These are phyloP conservation scores for Talaromyces marneffei DNA, from an alignment of 2,329 filamentous ascomycete species.

Conservation along the genomic window DNA sequence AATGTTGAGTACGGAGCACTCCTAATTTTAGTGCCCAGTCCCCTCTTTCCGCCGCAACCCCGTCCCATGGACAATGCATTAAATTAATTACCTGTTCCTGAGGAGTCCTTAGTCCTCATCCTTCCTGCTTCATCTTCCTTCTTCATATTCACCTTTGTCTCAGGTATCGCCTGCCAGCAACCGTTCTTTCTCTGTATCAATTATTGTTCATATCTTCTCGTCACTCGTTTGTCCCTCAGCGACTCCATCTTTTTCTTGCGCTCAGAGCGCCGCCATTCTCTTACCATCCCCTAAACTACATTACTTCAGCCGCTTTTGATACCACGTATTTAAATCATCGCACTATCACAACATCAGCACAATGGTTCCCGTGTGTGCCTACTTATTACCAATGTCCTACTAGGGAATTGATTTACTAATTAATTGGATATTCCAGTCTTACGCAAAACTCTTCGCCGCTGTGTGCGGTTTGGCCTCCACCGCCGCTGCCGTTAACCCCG, in stretches of 20 bases:
- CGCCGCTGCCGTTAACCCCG: conserved; percentile 49
- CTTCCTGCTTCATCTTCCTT: conserved; percentile 1
- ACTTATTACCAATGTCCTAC: background rate
- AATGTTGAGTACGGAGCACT: background rate
- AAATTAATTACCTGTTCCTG: too few species aligned
- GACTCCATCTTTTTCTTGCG: background rate
- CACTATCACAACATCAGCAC: conserved; percentile 2
- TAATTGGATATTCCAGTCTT: conserved; percentile 21
- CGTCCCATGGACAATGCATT: too few species aligned
- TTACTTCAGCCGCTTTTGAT: background rate
- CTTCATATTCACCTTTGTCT: background rate
- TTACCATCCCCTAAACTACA: background rate
- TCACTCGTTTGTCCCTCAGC: conserved; percentile 10
- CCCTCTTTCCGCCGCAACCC: background rate
- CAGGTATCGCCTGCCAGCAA: background rate
- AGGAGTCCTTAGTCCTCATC: background rate
- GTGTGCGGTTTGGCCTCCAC: conserved; percentile 41
- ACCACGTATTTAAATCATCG: conserved; percentile 1
- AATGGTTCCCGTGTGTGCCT: conserved; percentile 10
- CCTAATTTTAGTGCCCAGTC: background rate
- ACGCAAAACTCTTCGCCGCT: conserved; percentile 33
- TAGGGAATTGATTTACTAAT: background rate
- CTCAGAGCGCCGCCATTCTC: conserved; percentile 12
- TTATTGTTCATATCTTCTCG: background rate
- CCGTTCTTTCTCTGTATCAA: background rate